These are phyloP conservation scores for Cornus suecica DNA, from an alignment of 148 eudicot genomes.

Conservation along the genomic window DNA sequence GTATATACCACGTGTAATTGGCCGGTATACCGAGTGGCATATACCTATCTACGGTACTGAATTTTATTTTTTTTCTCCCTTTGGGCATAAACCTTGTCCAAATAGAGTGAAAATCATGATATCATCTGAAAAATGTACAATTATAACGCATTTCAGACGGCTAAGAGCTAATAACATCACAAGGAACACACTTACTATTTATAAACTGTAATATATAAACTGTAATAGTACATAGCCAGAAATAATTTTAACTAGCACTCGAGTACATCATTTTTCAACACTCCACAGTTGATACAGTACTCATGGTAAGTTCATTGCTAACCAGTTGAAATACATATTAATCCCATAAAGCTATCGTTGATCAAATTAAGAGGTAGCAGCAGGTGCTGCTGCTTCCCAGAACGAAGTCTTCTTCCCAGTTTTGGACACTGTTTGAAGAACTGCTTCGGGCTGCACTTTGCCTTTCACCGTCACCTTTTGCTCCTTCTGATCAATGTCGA, in stretches of 20 bases:
- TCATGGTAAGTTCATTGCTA: neutral
- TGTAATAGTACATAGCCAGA: neutral
- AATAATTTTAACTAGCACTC: neutral
- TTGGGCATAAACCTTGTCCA: no score
- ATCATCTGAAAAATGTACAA: no score
- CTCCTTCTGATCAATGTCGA: slow-evolving; percentile 60
- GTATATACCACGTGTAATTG: no score
- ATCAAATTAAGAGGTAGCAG: slow-evolving; percentile 15
- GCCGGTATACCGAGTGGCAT: no score
- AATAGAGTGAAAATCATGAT: no score
- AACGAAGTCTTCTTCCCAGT: slow-evolving; percentile 80
- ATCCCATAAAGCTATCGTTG: neutral
- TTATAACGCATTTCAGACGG: neutral
- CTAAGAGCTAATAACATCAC: neutral
- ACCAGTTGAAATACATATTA: neutral
- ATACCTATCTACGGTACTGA: no score
- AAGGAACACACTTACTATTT: neutral
- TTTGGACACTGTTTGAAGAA: slow-evolving; percentile 76
- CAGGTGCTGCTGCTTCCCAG: slow-evolving; percentile 52
- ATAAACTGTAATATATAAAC: neutral
- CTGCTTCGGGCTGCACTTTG: slow-evolving; percentile 79
- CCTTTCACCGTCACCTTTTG: slow-evolving; percentile 90
- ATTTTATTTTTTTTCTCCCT: no score
- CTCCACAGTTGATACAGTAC: neutral
- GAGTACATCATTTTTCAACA: neutral